Conservation (phyloP, 176 grass and related monocot species). For the Zea mays region Zm-B73-REFERENCE-NAM-5.0 NC_050096.1:254845501-254846000, state of each 20-base stretch:
- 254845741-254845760: conserved; percentile 65
- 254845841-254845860: background rate
- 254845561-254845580: conserved; percentile 16
- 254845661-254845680: conserved; percentile 56
- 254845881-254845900: conserved; percentile 42
- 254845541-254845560: background rate
- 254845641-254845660: conserved; percentile 53
- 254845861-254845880: background rate
- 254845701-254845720: conserved; percentile 78
- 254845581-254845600: background rate
- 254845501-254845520: background rate
- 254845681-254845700: conserved; percentile 78
- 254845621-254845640: background rate
- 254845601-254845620: background rate
- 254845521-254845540: background rate
- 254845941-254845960: conserved; percentile 15
- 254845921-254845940: conserved; percentile 26
- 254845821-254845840: background rate
- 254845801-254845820: background rate
- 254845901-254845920: conserved; percentile 55
- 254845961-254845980: conserved; percentile 8
- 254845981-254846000: conserved; percentile 47
- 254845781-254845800: conserved; percentile 19
- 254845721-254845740: conserved; percentile 91
- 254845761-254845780: conserved; percentile 43